Percentiles rank a stretch among this genome's conserved stretches.
Evolutionary conservation across 495 filamentous ascomycete species (phyloP).

Genomic region (Hyaloscypha finlandica): DNA sequence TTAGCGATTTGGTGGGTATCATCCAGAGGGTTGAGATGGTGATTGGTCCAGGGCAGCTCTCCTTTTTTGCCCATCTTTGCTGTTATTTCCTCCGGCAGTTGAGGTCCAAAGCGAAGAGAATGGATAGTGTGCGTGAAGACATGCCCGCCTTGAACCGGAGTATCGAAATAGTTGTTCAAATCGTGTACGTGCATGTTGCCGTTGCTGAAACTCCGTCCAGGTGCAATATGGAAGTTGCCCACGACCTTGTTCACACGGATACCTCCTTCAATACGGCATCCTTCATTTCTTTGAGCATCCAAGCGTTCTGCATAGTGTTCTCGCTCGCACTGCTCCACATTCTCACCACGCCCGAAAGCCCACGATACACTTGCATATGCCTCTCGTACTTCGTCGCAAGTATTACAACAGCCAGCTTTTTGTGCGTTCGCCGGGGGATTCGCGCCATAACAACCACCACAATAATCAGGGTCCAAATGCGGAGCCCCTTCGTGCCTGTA

Average conservation of each 20-base stretch:
- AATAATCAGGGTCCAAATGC: slow-evolving; percentile 91
- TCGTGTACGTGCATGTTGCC: slow-evolving; percentile 98
- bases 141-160: slow-evolving; percentile 63
- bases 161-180: slow-evolving; percentile 86
- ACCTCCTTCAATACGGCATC: slow-evolving; percentile 91
- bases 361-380: slow-evolving; percentile 86
- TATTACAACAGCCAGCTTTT: slow-evolving; percentile 90
- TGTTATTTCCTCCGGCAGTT: slow-evolving; percentile 76
- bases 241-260: slow-evolving; percentile 97
- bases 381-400: slow-evolving; percentile 93
- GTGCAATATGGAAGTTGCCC: slow-evolving; percentile 98
- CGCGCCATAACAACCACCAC: slow-evolving; percentile 90
- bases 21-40: slow-evolving; percentile 93
- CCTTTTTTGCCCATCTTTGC: slow-evolving; percentile 57
- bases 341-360: slow-evolving; percentile 90
- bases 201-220: slow-evolving; percentile 89
- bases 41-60: slow-evolving; percentile 73
- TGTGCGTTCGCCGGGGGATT: slow-evolving; percentile 64
- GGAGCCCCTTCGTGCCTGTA: slow-evolving; percentile 65
- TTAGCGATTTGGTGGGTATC: slow-evolving; percentile 71
- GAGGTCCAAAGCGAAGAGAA: slow-evolving; percentile 87
- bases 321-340: slow-evolving; percentile 92
- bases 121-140: slow-evolving; percentile 92
- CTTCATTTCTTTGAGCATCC: slow-evolving; percentile 83
- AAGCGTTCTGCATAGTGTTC: slow-evolving; percentile 90